phyloP scores from a whole-genome alignment of 257 asterid species.

The Solanum chmielewskii region DNA sequence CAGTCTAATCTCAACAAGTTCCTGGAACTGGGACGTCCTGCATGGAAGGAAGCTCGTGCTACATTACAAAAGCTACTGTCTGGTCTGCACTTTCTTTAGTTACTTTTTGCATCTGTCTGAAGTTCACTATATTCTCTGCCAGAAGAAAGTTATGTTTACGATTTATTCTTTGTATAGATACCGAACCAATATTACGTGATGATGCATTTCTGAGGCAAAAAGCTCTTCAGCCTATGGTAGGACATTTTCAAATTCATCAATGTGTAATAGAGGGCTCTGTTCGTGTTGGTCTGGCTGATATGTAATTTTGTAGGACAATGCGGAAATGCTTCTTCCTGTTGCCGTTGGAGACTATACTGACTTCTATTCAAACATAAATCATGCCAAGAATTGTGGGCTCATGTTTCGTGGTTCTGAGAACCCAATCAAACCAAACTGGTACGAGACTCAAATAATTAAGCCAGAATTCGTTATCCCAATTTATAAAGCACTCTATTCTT shows the following conservation, averaged over 20 bases:
- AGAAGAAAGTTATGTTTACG: background rate
- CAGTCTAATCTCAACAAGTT: constrained; percentile 85
- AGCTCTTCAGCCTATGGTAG: constrained; percentile 67
- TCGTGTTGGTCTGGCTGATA: background rate
- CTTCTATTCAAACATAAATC: constrained; percentile 83
- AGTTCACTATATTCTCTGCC: background rate
- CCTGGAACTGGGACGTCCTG: constrained; percentile 69
- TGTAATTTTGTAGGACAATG: constrained; percentile 35
- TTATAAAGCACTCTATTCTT: background rate
- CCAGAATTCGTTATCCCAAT: background rate
- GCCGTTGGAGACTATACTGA: constrained; percentile 88
- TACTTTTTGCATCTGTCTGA: background rate
- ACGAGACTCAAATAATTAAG: background rate
- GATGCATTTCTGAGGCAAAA: constrained; percentile 47
- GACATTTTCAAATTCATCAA: background rate
- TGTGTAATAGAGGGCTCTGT: background rate
- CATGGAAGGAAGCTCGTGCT: constrained; percentile 94
- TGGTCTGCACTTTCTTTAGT: constrained; percentile 21
- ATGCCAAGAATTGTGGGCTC: constrained; percentile 75
- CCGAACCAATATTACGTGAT: constrained; percentile 64
- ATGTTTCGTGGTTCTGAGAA: constrained; percentile 81
- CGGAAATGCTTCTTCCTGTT: constrained; percentile 77
- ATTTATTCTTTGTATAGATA: constrained; percentile 32
- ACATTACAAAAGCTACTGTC: constrained; percentile 75
- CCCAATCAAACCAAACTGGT: constrained; percentile 75